A percentile compares a stretch with the other conserved stretches of the same genome.
Evolutionary conservation across 352 stramenopile genomes (phyloP).

Genomic region (Pythium scleroteichum): DNA sequence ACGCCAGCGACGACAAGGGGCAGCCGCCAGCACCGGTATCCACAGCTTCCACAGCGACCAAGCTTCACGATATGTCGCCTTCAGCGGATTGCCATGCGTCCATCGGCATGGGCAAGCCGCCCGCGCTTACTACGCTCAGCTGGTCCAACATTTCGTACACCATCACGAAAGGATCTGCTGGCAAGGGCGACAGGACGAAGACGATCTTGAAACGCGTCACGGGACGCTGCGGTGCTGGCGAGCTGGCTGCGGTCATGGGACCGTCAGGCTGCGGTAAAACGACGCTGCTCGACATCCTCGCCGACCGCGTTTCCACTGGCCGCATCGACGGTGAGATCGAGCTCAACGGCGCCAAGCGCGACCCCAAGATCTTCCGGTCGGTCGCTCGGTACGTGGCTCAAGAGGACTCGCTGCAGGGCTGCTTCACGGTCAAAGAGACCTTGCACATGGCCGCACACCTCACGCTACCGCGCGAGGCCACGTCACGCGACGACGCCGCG

Average conservation of each 20-base stretch:
- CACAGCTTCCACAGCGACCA: no score
- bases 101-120: neutral
- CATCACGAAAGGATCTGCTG: slow-evolving; percentile 3
- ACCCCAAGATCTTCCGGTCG: slow-evolving; percentile 26
- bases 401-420: slow-evolving; percentile 53
- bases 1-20: no score
- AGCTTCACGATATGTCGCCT: neutral
- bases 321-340: slow-evolving; percentile 45
- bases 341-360: slow-evolving; percentile 31
- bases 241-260: slow-evolving; percentile 44
- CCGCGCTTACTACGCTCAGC: slow-evolving; percentile 29
- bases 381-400: slow-evolving; percentile 39
- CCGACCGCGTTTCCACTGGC: slow-evolving; percentile 51
- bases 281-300: slow-evolving; percentile 48
- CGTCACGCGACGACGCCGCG: slow-evolving; percentile 23
- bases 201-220: slow-evolving; percentile 37
- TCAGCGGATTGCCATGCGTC: neutral
- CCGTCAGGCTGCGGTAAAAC: slow-evolving; percentile 39
- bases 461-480: slow-evolving; percentile 39
- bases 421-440: slow-evolving; percentile 66
- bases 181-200: slow-evolving; percentile 9
- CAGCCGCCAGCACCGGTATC: no score
- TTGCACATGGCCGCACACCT: slow-evolving; percentile 65
- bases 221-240: slow-evolving; percentile 34
- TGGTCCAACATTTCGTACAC: slow-evolving; percentile 32